Percentiles rank a stretch among this genome's conserved stretches.
Evolutionary conservation across 208 protist species (phyloP).

Genomic region (Trichomonas tenax): DNA sequence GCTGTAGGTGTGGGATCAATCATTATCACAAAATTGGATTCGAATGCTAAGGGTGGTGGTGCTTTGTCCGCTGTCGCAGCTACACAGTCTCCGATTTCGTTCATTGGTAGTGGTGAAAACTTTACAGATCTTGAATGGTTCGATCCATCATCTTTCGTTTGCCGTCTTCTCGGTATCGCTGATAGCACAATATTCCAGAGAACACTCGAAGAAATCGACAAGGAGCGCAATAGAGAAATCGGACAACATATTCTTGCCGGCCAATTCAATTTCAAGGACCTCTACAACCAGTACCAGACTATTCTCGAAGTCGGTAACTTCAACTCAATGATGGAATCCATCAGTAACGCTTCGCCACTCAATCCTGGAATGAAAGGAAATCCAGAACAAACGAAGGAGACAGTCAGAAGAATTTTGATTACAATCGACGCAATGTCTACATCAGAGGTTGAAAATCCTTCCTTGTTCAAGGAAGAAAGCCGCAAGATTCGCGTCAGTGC

Average conservation of each 20-base stretch:
- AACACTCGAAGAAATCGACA: constrained; percentile 28
- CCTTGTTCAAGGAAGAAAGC: not conserved
- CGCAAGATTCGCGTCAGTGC: not conserved
- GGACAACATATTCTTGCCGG: constrained; percentile 33
- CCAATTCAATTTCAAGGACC: constrained; percentile 34
- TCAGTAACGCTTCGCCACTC: not conserved
- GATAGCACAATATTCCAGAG: constrained; percentile 56
- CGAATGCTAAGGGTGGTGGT: constrained; percentile 93
- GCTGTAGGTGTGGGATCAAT: constrained; percentile 77
- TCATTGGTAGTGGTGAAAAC: constrained; percentile 91
- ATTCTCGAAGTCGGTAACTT: constrained; percentile 38
- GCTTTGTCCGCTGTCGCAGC: constrained; percentile 65
- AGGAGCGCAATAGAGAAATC: constrained; percentile 28
- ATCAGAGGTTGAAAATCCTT: not conserved
- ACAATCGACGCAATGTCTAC: not conserved
- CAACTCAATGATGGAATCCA: not conserved
- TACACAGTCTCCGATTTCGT: constrained; percentile 86
- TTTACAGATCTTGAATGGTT: constrained; percentile 82
- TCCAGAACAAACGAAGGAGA: not conserved
- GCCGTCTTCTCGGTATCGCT: constrained; percentile 65
- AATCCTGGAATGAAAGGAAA: not conserved
- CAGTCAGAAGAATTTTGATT: not conserved
- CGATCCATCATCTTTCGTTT: constrained; percentile 47
- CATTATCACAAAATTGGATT: constrained; percentile 97
- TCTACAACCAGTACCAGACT: constrained; percentile 37